phyloP scores from a whole-genome alignment of 2,329 filamentous ascomycete species.

The Proliferodiscus dingleyae region DNA sequence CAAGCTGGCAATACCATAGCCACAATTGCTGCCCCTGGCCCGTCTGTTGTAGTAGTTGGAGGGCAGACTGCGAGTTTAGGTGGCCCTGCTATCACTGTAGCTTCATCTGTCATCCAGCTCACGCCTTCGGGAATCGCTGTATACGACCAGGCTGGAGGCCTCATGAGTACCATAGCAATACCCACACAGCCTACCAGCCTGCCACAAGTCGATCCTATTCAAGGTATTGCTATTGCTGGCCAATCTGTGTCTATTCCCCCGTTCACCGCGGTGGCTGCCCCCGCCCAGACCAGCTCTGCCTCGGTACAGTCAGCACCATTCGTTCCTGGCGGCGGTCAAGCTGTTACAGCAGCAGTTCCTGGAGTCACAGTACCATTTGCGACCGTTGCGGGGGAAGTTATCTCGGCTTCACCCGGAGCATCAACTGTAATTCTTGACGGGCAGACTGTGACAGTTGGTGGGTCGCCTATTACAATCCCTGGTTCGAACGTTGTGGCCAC shows the following conservation, averaged over 20 bases:
- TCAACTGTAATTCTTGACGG: constrained; percentile 2
- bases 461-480: constrained; percentile 12
- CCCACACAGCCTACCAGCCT: not conserved
- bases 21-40: not conserved
- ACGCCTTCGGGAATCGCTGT: not conserved
- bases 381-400: constrained; percentile 1
- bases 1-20: not conserved
- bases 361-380: constrained; percentile 1
- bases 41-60: not conserved
- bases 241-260: constrained; percentile 2
- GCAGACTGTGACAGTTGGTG: constrained; percentile 9
- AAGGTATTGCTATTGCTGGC: not conserved
- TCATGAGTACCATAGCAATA: not conserved
- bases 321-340: constrained; percentile 13
- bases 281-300: not conserved
- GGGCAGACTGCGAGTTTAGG: not conserved
- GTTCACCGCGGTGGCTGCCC: not conserved
- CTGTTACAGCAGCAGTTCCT: constrained; percentile 12
- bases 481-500: constrained; percentile 4
- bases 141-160: not conserved
- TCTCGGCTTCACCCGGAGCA: constrained; percentile 4
- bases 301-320: constrained; percentile 14
- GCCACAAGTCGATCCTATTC: not conserved
- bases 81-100: not conserved
- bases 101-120: not conserved